Evolutionary conservation across 306 rosid species (phyloP).

Genomic region (Malus orientalis): DNA sequence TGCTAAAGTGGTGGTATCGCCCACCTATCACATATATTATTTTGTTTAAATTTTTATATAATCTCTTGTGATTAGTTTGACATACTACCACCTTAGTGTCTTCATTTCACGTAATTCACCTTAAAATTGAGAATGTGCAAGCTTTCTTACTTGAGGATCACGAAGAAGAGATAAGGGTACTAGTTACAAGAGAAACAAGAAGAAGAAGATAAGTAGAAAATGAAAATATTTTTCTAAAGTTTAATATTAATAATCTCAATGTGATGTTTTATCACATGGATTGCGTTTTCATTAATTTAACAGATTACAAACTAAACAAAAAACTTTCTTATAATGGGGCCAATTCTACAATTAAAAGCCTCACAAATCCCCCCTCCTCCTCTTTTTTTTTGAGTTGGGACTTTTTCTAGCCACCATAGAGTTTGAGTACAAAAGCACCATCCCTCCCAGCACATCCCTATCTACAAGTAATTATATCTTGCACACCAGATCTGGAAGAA

Average conservation of each 20-base stretch:
- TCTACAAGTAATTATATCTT: not conserved
- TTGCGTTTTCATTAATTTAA: not conserved
- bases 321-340: slow-evolving; percentile 8
- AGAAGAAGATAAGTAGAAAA: not conserved
- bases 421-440: not conserved
- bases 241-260: slow-evolving; percentile 12
- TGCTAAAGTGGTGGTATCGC: not conserved
- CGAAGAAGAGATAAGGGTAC: not conserved
- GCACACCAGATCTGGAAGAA: not conserved
- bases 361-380: not conserved
- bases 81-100: not conserved
- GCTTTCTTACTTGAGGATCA: not conserved
- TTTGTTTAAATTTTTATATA: no score
- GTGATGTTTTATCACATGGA: slow-evolving; percentile 12
- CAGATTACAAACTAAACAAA: not conserved
- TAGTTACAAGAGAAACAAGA: not conserved
- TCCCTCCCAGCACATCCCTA: not conserved
- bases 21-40: no score
- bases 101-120: not conserved
- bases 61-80: not conserved
- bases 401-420: not conserved
- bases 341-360: not conserved
- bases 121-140: no score
- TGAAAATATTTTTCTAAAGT: not conserved
- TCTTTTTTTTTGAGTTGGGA: not conserved